A percentile compares a stretch with the other conserved stretches of the same genome.
Conservation (phyloP, 345 rosid species). For the Salix brachista region DNA sequence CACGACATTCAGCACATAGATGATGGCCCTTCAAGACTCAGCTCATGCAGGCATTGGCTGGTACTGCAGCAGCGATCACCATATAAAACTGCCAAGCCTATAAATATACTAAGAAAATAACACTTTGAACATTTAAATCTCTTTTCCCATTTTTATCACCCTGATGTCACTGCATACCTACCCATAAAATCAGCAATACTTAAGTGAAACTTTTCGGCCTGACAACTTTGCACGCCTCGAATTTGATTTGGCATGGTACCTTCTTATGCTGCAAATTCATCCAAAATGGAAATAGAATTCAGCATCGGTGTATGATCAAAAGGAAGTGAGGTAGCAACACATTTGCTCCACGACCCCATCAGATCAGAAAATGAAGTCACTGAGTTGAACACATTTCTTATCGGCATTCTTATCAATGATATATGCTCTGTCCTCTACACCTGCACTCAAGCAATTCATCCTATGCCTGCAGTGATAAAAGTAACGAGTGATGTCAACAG, state of each 20-base stretch:
- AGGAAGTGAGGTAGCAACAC: not conserved
- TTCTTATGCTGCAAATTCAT: not conserved
- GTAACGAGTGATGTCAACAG: not conserved
- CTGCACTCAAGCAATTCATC: constrained; percentile 57
- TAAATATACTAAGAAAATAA: not conserved
- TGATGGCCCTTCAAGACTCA: no score
- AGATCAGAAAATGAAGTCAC: constrained; percentile 60
- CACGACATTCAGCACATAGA: no score
- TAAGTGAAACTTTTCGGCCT: not conserved
- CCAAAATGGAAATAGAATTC: not conserved
- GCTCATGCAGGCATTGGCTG: no score
- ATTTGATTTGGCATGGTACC: no score
- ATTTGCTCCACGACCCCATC: constrained; percentile 5
- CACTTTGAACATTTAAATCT: not conserved
- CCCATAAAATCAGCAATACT: not conserved
- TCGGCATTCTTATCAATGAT: constrained; percentile 27
- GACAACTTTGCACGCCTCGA: no score
- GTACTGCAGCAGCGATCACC: no score
- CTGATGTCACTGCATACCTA: not conserved
- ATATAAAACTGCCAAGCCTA: no score
- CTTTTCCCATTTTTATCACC: not conserved
- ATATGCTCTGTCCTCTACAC: constrained; percentile 41
- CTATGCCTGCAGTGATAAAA: constrained; percentile 46
- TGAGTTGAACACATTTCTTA: constrained; percentile 37
- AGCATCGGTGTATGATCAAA: not conserved